Evolutionary conservation across 352 stramenopile genomes (phyloP), one percentile per base, ranked within the genome.

Genomic region (Peronosclerospora sorghi): DNA sequence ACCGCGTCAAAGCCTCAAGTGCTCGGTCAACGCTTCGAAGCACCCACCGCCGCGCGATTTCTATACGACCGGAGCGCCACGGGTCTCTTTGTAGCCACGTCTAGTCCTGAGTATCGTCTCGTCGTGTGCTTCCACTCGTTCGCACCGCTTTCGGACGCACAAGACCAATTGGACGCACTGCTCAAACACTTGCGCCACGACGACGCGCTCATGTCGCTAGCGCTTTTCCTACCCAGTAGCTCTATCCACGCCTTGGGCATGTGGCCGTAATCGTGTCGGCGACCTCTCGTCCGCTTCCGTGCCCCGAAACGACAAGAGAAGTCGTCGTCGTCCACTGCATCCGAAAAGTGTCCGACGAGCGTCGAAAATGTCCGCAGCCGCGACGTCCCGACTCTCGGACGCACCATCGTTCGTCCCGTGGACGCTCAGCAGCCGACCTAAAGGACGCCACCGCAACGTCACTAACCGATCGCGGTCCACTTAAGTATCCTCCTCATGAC

Each of bases 41-140:
- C 61, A 39, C 36, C 28, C 0, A 63, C 66, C 19, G 53, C 59
- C 14, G 60, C 69, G 12, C 70, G 66, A 12, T 51, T 83, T 35
- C 55, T 63, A 46, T 77, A 83, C 35, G 66, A 67, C 34, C 68
- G 72, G 30, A 75, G 59, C 30, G 51, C 59, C 10, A 59, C 48
- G 5, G 68, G 64, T 1, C 46, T 85, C 2, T 74, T 79, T 32
- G 43, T 85, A 27, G 69, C 59, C 6, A 52, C 74, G 32, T 73
- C 60, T 36, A 73, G 54, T 29, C 59, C 78, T 6, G 73, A 83
- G 17, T 69, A 71, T 32, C 65, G 69, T 4, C 32, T 85, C n/a
- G 66, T 61, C 34, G 65, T 64, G 49, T 75, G 62, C 57, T 77
- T 85, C 32, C 68, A 78, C 42, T 59, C 62, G 14, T 57, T 82